Percentiles rank a stretch among this genome's conserved stretches.
phyloP scores from a whole-genome alignment of 192 early-diverging fungal genomes.

The Coemansia sp. region DNA sequence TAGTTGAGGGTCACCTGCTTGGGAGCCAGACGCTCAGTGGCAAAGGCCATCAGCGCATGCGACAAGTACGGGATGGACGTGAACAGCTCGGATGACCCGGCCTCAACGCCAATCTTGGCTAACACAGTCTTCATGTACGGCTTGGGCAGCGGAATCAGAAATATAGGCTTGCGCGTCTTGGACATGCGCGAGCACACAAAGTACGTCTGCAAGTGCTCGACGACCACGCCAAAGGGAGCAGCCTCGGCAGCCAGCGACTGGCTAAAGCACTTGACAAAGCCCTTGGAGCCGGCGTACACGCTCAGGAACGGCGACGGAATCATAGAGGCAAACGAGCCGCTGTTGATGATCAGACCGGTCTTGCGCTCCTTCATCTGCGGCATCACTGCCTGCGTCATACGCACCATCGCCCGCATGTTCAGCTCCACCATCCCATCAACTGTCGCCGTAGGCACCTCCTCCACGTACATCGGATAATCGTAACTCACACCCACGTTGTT shows the following conservation, averaged over 20 bases:
- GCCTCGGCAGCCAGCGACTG: slow-evolving; percentile 85
- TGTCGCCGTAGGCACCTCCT: slow-evolving; percentile 65
- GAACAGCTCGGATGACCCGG: slow-evolving; percentile 63
- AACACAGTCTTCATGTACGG: slow-evolving; percentile 76
- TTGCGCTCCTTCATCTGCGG: slow-evolving; percentile 78
- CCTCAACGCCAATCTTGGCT: slow-evolving; percentile 64
- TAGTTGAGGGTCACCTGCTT: slow-evolving; percentile 43
- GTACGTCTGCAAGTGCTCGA: slow-evolving; percentile 92
- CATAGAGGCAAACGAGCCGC: slow-evolving; percentile 86
- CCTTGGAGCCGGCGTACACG: slow-evolving; percentile 91
- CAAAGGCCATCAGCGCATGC: slow-evolving; percentile 49
- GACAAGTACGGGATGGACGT: slow-evolving; percentile 46
- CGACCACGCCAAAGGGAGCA: slow-evolving; percentile 65
- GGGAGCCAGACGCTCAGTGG: slow-evolving; percentile 30
- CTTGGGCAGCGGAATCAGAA: slow-evolving; percentile 76
- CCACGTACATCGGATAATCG: slow-evolving; percentile 84
- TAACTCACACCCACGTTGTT: slow-evolving; percentile 97
- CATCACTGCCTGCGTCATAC: slow-evolving; percentile 74
- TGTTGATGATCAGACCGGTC: slow-evolving; percentile 85
- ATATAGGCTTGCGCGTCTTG: slow-evolving; percentile 82
- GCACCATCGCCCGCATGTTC: slow-evolving; percentile 81
- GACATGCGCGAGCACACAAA: slow-evolving; percentile 96
- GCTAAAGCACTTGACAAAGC: slow-evolving; percentile 87
- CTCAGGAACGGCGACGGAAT: slow-evolving; percentile 82
- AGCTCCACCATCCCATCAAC: slow-evolving; percentile 78